Evolutionary conservation across 1,284 basidiomycete species (phyloP), one percentile per base, ranked within the genome.

Genomic region (Ceratobasidium sp.): DNA sequence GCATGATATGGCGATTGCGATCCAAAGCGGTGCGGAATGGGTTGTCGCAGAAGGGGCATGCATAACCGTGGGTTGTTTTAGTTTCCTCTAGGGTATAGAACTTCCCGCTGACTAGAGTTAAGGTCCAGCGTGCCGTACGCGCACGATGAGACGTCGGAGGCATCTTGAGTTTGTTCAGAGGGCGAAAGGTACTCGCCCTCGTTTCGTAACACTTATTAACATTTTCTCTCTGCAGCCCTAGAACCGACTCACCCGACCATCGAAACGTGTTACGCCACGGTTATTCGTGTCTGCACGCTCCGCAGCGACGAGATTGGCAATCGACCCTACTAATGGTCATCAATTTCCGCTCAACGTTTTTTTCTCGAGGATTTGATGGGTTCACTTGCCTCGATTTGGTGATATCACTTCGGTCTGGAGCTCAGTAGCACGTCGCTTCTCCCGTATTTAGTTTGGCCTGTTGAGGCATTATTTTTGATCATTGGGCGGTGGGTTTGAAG

Each of bases 1-100:
- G 29, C 65, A 67, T 67, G 65, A 67, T 51, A 25, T 67, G 65
- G 44, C 46, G 49, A 17, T 67, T 22, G 19, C 49, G 46, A 44
- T 67, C 65, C 40, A 11, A 43, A 43, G 40, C 40, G 8, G 8
- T 9, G 7, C 11, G 22, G 9, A 17, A 5, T 6, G 17, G 11
- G 22, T 8, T 3, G 40, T 22, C 3, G 64, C 64, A 66, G 46
- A 49, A 66, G 5, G 64, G 64, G 25, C 64, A 66, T 11, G 43
- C 13, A 17, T 49, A 17, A 51, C 19, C n/a, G 7, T 19, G 15
- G 46, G 51, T 13, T 22, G 43, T 51, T 2, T 49, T 25, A 6
- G 25, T 5, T 19, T 61, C 57, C 29, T 32, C 57, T 17, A 19
- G 8, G 17, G 32, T 7, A 7, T 61, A 9, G 17, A 61, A 61